These are phyloP conservation scores for Postia placenta DNA, from an alignment of 768 basidiomycete genomes.

Conservation along the genomic window DNA sequence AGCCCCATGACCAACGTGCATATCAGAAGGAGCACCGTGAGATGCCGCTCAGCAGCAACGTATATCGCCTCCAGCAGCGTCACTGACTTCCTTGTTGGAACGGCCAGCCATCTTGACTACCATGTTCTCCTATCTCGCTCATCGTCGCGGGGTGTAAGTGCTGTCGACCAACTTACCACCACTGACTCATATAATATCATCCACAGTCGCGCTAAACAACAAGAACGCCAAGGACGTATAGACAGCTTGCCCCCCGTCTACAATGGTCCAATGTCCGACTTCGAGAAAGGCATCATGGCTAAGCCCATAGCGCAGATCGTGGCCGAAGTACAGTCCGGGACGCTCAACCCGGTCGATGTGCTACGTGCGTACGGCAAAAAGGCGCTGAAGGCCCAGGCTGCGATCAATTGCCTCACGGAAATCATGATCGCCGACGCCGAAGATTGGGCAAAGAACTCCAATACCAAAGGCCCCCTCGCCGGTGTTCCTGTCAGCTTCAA, in stretches of 20 bases:
- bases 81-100: too few relatives aligned
- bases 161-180: too few relatives aligned
- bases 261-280: constrained; percentile 11
- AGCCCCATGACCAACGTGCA: too few relatives aligned
- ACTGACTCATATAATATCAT: too few relatives aligned
- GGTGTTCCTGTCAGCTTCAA: constrained; percentile 48
- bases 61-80: too few relatives aligned
- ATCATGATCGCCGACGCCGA: constrained; percentile 20
- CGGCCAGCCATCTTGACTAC: too few relatives aligned
- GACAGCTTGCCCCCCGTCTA: constrained; percentile 14
- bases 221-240: constrained; percentile 20
- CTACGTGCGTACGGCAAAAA: constrained; percentile 31
- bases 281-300: constrained; percentile 14
- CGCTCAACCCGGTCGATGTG: constrained; percentile 15
- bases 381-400: constrained; percentile 32
- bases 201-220: constrained; percentile 16
- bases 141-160: constrained; percentile 18
- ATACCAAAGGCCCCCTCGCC: constrained; percentile 28
- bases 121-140: constrained; percentile 16
- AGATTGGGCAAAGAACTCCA: constrained; percentile 19
- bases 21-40: too few relatives aligned
- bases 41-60: too few relatives aligned
- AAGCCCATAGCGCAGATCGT: constrained; percentile 16
- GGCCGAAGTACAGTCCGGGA: constrained; percentile 15
- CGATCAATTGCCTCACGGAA: constrained; percentile 45